Evolutionary conservation across 129 eudicot genomes (phyloP).

Genomic region (Pulicaria dysenterica): DNA sequence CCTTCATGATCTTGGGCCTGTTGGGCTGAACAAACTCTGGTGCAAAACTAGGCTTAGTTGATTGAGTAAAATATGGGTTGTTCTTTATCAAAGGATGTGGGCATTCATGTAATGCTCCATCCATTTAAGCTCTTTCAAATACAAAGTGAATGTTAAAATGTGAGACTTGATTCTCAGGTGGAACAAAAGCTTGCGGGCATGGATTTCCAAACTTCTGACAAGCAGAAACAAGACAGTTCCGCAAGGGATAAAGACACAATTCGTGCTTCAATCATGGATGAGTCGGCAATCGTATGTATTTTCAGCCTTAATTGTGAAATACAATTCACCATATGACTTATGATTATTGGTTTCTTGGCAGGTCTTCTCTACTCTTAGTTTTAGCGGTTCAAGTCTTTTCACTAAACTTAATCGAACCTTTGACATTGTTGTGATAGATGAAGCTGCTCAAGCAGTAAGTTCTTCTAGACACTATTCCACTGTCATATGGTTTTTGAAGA

Average conservation of each 20-base stretch:
- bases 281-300: constrained; percentile 82
- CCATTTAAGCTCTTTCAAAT: no score
- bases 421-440: constrained; percentile 96
- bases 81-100: no score
- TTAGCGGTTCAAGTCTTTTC: constrained; percentile 82
- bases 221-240: constrained; percentile 79
- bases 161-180: no score
- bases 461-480: constrained; percentile 19
- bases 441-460: constrained; percentile 99
- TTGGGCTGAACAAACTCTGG: no score
- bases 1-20: no score
- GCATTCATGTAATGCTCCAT: no score
- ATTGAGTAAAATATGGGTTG: no score
- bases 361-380: constrained; percentile 99
- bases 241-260: constrained; percentile 75
- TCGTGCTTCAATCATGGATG: constrained; percentile 90
- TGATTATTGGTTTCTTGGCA: constrained; percentile 38
- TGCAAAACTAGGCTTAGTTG: no score
- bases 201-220: constrained; percentile 76
- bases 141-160: no score
- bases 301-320: constrained; percentile 20
- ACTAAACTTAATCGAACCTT: constrained; percentile 72
- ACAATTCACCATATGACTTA: constrained; percentile 1
- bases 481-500: constrained; percentile 6
- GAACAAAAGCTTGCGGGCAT: constrained; percentile 84